These are phyloP conservation scores for Neurospora sp. DNA, from an alignment of 495 filamentous ascomycete species.

Conservation along the genomic window DNA sequence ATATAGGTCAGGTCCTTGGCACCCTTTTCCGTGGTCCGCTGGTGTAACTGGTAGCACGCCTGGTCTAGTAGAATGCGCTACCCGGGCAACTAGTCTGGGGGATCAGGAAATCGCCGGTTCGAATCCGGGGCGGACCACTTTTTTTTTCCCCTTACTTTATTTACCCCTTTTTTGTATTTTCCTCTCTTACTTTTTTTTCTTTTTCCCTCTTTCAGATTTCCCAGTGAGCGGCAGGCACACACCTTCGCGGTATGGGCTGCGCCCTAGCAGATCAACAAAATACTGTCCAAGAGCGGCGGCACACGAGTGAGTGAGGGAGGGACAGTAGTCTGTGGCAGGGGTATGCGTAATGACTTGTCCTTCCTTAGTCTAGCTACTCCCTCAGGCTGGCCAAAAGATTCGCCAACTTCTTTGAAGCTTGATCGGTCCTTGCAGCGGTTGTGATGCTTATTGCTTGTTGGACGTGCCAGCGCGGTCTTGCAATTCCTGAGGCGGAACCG, in stretches of 20 bases:
- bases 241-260: background rate
- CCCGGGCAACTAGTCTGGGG: too few species aligned
- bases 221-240: background rate
- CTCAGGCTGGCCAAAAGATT: background rate
- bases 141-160: background rate
- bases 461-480: background rate
- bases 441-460: background rate
- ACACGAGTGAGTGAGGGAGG: background rate
- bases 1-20: background rate
- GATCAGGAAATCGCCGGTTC: too few species aligned
- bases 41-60: background rate
- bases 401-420: background rate
- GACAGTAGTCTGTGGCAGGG: background rate
- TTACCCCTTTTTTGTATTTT: background rate
- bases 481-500: background rate
- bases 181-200: background rate
- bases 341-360: background rate
- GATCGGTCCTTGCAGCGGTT: too few species aligned
- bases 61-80: background rate
- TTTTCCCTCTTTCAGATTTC: background rate
- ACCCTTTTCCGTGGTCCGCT: background rate
- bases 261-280: background rate
- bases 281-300: background rate
- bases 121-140: background rate
- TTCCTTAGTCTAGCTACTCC: background rate